Base-by-base conservation (phyloP, 1,284 basidiomycete genomes). In the Omphalotus olearius region DNA sequence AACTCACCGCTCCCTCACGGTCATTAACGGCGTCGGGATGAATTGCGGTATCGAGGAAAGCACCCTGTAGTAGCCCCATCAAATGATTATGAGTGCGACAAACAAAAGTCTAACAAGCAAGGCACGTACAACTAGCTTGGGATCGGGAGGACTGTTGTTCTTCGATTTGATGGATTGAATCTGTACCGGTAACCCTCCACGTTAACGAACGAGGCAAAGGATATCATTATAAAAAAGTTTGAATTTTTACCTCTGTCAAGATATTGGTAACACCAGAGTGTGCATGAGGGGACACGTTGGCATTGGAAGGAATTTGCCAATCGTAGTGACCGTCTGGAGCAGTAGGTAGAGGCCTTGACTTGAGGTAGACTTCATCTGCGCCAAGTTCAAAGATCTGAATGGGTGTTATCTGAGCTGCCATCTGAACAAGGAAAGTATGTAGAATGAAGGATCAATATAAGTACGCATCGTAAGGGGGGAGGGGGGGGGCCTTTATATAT, bases 21-120 rank as follows among this genome's bases (percentile, higher is more conserved):
- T 72, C 70, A 56, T 72, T 63, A n/a, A 69, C 57, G 1, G 67
- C 61, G n/a, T 63, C 58, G 6, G 68, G 67, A 47, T 69, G 57
- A 14, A 57, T 49, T 1, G 61, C 51, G 2, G 59, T 47, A 51
- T 70, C 65, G 16, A 66, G 14, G 48, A 69, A 64, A 14, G 63
- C 66, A 42, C 45, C 56, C 66, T 67, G 35, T 14, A 37, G 23
- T 23, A 23, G 5, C 3, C 5, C 23, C 2, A 23, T 23, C 23
- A 5, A 23, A 23, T 23, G 23, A 23, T 2, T 23, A 23, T 18
- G 26, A 35, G 5, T 42, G 17, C 26, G 10, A 44, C 39, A 46
- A 33, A 18, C 17, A 14, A 13, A 10, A 17, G n/a, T n/a, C n/a
- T 28, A 25, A 25, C 11, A 37, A 35, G 10, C n/a, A 2, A 44